Conservation (phyloP, 2,329 filamentous ascomycete species). For the Colletotrichum magnum region DNA sequence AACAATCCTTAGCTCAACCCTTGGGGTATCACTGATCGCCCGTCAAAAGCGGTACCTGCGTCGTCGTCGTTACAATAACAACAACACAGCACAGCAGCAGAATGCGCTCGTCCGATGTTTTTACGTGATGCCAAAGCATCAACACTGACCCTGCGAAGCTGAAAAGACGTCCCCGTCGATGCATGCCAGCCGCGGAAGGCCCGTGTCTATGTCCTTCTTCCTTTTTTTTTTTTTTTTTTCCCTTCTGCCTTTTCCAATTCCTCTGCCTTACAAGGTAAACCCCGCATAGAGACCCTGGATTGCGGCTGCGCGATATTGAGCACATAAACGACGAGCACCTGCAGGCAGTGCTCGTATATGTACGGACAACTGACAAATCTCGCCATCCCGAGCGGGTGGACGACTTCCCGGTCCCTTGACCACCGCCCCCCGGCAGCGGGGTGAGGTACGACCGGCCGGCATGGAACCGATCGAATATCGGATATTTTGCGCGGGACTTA, state of each 20-base stretch:
- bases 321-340: neutral
- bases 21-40: neutral
- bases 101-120: slow-evolving; percentile 23
- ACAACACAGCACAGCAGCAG: neutral
- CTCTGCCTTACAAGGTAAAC: slow-evolving; percentile 4
- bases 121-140: slow-evolving; percentile 1
- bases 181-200: neutral
- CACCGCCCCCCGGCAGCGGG: neutral
- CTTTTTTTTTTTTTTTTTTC: neutral
- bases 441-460: slow-evolving; percentile 7
- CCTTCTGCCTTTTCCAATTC: neutral
- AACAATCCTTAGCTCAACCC: neutral
- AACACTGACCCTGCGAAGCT: slow-evolving; percentile 9
- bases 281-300: neutral
- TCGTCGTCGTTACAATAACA: slow-evolving; percentile 6
- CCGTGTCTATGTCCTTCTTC: neutral
- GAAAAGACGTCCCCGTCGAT: slow-evolving; percentile 1
- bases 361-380: slow-evolving; percentile 18
- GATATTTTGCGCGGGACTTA: neutral
- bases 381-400: slow-evolving; percentile 14
- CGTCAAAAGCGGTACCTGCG: slow-evolving; percentile 20
- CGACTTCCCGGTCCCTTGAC: neutral
- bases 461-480: slow-evolving; percentile 14
- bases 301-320: neutral
- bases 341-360: slow-evolving; percentile 22